Evolutionary conservation across 106 monocot genomes (phyloP).

Genomic region (Allium cepa): DNA sequence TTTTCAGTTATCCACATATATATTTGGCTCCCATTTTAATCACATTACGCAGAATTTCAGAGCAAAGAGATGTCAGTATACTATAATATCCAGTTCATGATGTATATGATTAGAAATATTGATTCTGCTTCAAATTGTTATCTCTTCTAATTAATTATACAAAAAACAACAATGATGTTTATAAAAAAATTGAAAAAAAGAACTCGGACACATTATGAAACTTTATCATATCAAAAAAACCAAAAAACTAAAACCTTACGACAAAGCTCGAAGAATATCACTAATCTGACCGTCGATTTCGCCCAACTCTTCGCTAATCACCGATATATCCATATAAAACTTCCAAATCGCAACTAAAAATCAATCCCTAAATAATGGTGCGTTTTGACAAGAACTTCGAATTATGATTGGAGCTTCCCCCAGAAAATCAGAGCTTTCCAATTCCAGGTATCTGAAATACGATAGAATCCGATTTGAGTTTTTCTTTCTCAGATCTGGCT

Average conservation of each 20-base stretch:
- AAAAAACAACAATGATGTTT: neutral
- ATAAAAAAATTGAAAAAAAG: neutral
- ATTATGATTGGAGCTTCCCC: too few relatives aligned
- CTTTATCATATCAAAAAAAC: neutral
- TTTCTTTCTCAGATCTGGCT: too few relatives aligned
- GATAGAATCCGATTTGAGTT: too few relatives aligned
- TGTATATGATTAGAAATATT: neutral
- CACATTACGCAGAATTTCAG: too few relatives aligned
- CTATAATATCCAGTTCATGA: neutral
- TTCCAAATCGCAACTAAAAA: too few relatives aligned
- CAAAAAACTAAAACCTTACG: slow-evolving; percentile 36
- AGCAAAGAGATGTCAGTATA: too few relatives aligned
- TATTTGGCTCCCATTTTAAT: too few relatives aligned
- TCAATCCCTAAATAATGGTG: too few relatives aligned
- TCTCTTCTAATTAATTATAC: neutral
- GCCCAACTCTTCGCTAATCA: slow-evolving; percentile 58
- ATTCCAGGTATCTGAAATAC: too few relatives aligned
- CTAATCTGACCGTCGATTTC: slow-evolving; percentile 64
- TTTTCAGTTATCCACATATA: too few relatives aligned
- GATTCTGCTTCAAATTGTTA: neutral
- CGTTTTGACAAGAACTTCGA: too few relatives aligned
- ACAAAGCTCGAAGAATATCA: slow-evolving; percentile 66
- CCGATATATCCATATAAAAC: slow-evolving; percentile 41
- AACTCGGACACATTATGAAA: slow-evolving; percentile 1
- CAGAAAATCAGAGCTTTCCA: too few relatives aligned